A percentile compares a stretch with the other conserved stretches of the same genome.
Conservation (phyloP, 2,329 filamentous ascomycete species). For the Tetracladium maxilliforme region DNA sequence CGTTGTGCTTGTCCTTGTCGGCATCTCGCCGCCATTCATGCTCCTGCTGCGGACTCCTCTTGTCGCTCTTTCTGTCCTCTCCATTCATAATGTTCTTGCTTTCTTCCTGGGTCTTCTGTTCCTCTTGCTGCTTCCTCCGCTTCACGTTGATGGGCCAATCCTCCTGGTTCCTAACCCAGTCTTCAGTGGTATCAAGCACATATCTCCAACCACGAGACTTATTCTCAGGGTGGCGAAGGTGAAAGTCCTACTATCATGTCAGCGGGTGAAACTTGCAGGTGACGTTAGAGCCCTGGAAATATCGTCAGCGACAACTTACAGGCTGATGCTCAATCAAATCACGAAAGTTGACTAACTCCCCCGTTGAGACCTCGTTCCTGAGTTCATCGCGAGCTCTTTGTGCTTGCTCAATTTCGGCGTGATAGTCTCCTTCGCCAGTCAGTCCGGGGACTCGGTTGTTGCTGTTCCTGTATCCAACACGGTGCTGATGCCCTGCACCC, state of each 20-base stretch:
- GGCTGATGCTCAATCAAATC: conserved; percentile 15
- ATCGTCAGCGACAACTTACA: not conserved
- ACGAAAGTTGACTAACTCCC: conserved; percentile 20
- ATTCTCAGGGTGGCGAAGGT: conserved; percentile 24
- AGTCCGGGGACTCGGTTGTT: conserved; percentile 21
- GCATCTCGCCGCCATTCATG: conserved; percentile 5
- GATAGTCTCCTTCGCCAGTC: conserved; percentile 16
- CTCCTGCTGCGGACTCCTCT: conserved; percentile 5
- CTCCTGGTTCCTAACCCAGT: conserved; percentile 30
- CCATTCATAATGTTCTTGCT: conserved; percentile 8
- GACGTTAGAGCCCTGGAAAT: too few relatives aligned
- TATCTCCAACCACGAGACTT: conserved; percentile 31
- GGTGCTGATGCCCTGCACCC: conserved; percentile 19
- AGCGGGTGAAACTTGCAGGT: too few relatives aligned
- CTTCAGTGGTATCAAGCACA: conserved; percentile 29
- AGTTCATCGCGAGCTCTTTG: too few relatives aligned
- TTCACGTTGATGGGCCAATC: conserved; percentile 31
- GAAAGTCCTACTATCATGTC: conserved; percentile 18
- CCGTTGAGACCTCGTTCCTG: conserved; percentile 6
- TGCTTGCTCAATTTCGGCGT: too few relatives aligned
- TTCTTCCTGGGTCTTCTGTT: conserved; percentile 11
- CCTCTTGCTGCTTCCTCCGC: conserved; percentile 16
- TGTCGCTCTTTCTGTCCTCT: too few relatives aligned
- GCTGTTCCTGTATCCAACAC: conserved; percentile 21
- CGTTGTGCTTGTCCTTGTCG: conserved; percentile 9